phyloP scores from a whole-genome alignment of 2,329 filamentous ascomycete species.

The Aspergillus pseudotamarii region DNA sequence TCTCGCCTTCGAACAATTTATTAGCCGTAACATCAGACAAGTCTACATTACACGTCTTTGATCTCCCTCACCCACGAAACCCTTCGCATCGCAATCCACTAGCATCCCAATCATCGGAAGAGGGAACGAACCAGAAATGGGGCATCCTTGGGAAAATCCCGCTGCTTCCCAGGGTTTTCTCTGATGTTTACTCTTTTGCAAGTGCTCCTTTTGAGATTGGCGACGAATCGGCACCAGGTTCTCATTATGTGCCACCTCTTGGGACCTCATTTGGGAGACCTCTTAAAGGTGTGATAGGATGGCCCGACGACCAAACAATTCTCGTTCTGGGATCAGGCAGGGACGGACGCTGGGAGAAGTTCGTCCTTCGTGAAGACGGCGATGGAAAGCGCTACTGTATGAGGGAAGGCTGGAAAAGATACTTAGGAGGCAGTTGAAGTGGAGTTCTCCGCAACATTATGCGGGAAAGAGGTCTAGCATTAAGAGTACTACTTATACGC shows the following conservation, averaged over 20 bases:
- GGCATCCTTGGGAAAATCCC: conserved; percentile 82
- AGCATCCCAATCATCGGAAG: conserved; percentile 37
- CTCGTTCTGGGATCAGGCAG: conserved; percentile 77
- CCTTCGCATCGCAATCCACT: conserved; percentile 38
- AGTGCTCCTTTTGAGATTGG: conserved; percentile 81
- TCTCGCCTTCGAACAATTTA: conserved; percentile 78
- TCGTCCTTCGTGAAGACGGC: conserved; percentile 68
- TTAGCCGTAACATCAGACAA: conserved; percentile 96
- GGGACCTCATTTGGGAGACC: conserved; percentile 61
- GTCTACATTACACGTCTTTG: conserved; percentile 91
- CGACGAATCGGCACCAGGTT: conserved; percentile 61
- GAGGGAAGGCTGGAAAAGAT: conserved; percentile 81
- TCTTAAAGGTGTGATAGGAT: conserved; percentile 82
- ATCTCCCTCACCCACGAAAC: conserved; percentile 62
- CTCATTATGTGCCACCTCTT: conserved; percentile 52
- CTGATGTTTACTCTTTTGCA: conserved; percentile 84
- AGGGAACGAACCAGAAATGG: conserved; percentile 73
- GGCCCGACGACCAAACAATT: conserved; percentile 74
- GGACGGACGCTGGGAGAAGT: conserved; percentile 87
- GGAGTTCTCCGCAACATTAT: not conserved
- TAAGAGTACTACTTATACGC: conserved; percentile 15
- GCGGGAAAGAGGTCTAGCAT: conserved; percentile 7
- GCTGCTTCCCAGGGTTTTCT: conserved; percentile 82
- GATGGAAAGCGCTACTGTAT: conserved; percentile 68
- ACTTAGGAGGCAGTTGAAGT: conserved; percentile 55